Evolutionary conservation across 208 protist species (phyloP), one percentile per base, ranked within the genome.

Genomic region (Jaenimonas drosophilae): DNA sequence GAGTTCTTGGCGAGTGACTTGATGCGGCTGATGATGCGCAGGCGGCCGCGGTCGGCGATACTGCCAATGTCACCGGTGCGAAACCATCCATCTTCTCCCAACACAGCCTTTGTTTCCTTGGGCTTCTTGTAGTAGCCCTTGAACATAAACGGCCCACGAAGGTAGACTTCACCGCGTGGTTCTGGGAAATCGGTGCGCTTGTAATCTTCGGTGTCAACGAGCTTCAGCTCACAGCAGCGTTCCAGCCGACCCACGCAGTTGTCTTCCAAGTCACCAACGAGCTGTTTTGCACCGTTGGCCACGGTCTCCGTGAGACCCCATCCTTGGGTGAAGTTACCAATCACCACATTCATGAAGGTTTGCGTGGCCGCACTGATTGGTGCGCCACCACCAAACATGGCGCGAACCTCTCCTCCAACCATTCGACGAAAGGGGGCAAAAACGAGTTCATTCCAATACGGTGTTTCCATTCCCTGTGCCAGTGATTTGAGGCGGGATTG

Each of bases 1-100:
- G 60, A 61, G 47, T 80, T 70, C 59, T 92, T 92, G 41, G 72
- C 71, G 16, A 92, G 49, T 7, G 78, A 70, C 67, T 92, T 92
- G 27, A 70, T 58, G 49, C 84, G 68, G 12, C 78, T 80, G 4
- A 92, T 43, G 24, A 89, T 81, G 23, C 54, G 37, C 0, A 90
- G 9, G 1, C 38, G 65, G 25, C 72, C 71, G 31, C 76, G 57
- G 4, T 19, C 5, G 2, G 34, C 1, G 26, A 76, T 54, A 33
- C 25, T 34, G 21, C 77, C 84, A 32, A 87, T 59, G 49, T 91
- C 82, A 36, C 82, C 82, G 3, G 74, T 81, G 34, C 54, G 30
- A 37, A 82, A 71, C 49, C 52, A 85, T 25, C 68, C 68, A 34
- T 85, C 67, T 3, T 27, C 3, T 20, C 56, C 42, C 9, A 80